Percentiles rank a stretch among this genome's conserved stretches.
Conservation (phyloP, 2,329 filamentous ascomycete genomes). For the Thielaviopsis euricoi region DNA sequence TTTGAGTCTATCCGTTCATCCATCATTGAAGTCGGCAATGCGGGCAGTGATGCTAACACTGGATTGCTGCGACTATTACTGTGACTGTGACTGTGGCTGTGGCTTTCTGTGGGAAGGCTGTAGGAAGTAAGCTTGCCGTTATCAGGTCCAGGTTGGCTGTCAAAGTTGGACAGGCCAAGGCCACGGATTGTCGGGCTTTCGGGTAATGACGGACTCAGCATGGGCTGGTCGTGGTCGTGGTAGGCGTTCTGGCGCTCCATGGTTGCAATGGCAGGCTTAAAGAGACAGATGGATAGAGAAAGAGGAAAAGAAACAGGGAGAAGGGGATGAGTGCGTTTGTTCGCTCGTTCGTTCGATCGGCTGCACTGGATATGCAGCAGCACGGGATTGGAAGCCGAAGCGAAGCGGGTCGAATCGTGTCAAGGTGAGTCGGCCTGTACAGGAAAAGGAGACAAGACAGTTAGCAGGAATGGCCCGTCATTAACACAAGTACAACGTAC, state of each 20-base stretch:
- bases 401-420: not conserved
- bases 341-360: conserved; percentile 8
- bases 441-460: not conserved
- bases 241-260: conserved; percentile 7
- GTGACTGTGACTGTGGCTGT: no score
- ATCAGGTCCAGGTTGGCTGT: not conserved
- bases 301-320: no score
- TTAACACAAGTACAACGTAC: no score
- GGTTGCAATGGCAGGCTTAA: not conserved
- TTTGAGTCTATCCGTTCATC: conserved; percentile 2
- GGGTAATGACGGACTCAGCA: not conserved
- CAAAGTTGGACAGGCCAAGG: not conserved
- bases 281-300: not conserved
- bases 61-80: no score
- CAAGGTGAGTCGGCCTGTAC: not conserved
- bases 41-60: not conserved
- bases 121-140: not conserved
- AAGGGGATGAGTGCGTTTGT: no score
- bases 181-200: not conserved
- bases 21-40: not conserved
- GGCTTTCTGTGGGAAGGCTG: not conserved
- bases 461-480: not conserved
- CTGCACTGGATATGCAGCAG: not conserved
- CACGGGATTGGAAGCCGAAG: not conserved
- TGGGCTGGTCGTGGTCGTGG: conserved; percentile 16